Conservation (phyloP, 306 rosid species). For the Trifolium fragiferum region DNA sequence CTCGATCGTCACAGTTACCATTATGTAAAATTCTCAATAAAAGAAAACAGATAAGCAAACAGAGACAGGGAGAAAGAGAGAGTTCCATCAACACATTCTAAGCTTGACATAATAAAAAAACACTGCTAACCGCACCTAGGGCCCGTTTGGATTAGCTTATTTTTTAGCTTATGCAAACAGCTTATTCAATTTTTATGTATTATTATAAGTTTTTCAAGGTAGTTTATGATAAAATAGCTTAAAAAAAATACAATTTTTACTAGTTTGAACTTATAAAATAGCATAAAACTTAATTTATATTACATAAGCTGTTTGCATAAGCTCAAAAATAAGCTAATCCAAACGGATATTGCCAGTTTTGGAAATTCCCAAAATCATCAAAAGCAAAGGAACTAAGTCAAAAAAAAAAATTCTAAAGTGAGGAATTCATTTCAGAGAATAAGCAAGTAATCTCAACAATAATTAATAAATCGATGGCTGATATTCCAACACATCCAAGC, state of each 20-base stretch:
- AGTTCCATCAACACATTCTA: not conserved
- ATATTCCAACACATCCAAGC: not conserved
- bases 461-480: not conserved
- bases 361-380: slow-evolving; percentile 16
- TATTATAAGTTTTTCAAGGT: too few species aligned
- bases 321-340: too few species aligned
- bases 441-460: not conserved
- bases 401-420: too few species aligned
- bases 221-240: too few species aligned
- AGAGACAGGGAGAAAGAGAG: not conserved
- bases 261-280: too few species aligned
- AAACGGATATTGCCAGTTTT: not conserved
- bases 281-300: too few species aligned
- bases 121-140: not conserved
- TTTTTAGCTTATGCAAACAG: too few species aligned
- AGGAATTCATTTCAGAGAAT: not conserved
- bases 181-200: too few species aligned
- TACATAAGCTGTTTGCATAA: too few species aligned
- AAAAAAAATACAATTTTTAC: too few species aligned
- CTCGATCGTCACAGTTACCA: not conserved
- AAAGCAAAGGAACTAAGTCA: too few species aligned
- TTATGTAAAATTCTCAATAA: not conserved
- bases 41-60: not conserved
- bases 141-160: too few species aligned
- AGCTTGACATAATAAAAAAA: not conserved